Percentiles rank a stretch among this genome's conserved stretches.
These are phyloP conservation scores for Terana coerulea DNA, from an alignment of 768 basidiomycete species.

Conservation along the genomic window DNA sequence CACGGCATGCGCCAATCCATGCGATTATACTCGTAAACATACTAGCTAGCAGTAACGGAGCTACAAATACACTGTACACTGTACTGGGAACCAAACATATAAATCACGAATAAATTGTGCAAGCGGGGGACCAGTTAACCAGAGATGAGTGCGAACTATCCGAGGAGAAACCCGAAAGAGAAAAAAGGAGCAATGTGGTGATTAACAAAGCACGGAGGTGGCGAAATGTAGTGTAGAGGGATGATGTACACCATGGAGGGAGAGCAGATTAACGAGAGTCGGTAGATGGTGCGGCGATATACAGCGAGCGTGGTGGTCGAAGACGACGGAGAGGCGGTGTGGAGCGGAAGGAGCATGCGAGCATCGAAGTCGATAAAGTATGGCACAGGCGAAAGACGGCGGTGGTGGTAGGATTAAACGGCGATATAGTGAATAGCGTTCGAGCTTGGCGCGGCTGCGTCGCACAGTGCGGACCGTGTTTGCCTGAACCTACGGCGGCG, in stretches of 20 bases:
- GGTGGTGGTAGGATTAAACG: conserved; percentile 1
- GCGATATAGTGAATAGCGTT: not conserved
- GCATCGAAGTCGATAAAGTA: not conserved
- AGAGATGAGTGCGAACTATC: too few species aligned
- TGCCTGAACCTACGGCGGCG: not conserved
- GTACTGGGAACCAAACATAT: not conserved
- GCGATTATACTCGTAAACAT: too few species aligned
- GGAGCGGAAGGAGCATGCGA: not conserved
- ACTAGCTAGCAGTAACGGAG: too few species aligned
- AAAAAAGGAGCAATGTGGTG: too few species aligned
- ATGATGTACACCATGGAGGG: not conserved
- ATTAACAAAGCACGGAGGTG: too few species aligned
- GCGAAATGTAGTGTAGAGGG: not conserved
- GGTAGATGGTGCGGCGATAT: not conserved
- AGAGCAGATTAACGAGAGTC: not conserved
- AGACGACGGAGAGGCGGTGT: not conserved
- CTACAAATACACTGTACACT: not conserved
- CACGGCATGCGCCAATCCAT: too few species aligned
- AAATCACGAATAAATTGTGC: conserved; percentile 9
- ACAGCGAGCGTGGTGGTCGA: not conserved
- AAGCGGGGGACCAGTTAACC: too few species aligned
- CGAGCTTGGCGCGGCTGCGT: not conserved
- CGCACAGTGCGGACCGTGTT: not conserved
- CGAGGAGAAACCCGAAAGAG: too few species aligned
- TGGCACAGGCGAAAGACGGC: not conserved